These are phyloP conservation scores for Zygosaccharomyces lentus DNA, from an alignment of 805 yeast genomes.

Conservation along the genomic window DNA sequence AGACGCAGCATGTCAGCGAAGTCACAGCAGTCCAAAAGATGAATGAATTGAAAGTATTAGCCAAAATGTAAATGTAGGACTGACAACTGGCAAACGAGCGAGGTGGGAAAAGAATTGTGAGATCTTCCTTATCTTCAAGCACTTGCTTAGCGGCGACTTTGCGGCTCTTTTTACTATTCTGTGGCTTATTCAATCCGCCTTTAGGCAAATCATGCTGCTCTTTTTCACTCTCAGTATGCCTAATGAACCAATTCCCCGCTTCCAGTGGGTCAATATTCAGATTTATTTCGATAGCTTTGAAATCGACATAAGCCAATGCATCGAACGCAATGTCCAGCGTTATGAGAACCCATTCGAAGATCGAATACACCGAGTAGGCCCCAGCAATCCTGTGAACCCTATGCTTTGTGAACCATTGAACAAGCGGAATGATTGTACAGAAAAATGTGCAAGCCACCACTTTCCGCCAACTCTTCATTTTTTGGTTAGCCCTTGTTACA, in stretches of 20 bases:
- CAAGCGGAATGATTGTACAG: constrained; percentile 68
- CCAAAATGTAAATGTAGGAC: constrained; percentile 35
- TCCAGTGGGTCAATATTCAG: constrained; percentile 19
- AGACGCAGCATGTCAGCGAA: constrained; percentile 76
- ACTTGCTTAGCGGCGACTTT: neutral
- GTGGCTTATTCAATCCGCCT: neutral
- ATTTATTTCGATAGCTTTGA: constrained; percentile 52
- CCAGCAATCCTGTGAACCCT: constrained; percentile 84
- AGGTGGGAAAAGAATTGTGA: constrained; percentile 13
- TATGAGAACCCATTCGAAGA: constrained; percentile 89
- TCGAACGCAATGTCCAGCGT: constrained; percentile 82
- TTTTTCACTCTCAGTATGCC: constrained; percentile 5
- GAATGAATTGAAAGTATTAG: constrained; percentile 54
- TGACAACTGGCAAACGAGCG: constrained; percentile 18
- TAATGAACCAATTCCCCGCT: constrained; percentile 21
- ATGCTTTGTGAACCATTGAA: constrained; percentile 89
- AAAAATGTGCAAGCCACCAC: constrained; percentile 61
- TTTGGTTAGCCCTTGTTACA: constrained; percentile 47
- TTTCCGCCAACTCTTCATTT: constrained; percentile 44
- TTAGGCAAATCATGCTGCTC: constrained; percentile 1
- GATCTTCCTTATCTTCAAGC: constrained; percentile 12
- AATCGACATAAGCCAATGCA: constrained; percentile 70
- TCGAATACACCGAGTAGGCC: constrained; percentile 93
- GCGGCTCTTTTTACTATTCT: neutral
- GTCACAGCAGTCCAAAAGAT: constrained; percentile 84